Conservation (phyloP, 1,284 basidiomycete genomes). For the Papiliotrema fonsecae region DNA sequence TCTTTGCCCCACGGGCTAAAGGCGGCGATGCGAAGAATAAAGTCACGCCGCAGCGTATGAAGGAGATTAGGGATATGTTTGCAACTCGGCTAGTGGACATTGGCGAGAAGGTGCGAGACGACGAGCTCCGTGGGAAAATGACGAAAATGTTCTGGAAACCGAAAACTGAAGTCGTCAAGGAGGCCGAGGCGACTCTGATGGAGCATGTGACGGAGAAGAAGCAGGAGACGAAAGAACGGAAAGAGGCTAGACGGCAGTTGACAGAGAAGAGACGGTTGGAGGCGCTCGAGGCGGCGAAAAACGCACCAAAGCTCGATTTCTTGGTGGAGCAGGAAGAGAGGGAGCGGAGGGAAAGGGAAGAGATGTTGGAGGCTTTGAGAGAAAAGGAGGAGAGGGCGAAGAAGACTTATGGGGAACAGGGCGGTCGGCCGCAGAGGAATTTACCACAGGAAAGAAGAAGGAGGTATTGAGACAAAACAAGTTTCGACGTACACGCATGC, state of each 20-base stretch:
- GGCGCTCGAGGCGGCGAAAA: not conserved
- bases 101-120: slow-evolving; percentile 79
- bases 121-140: slow-evolving; percentile 49
- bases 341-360: not conserved
- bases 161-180: slow-evolving; percentile 76
- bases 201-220: slow-evolving; percentile 96
- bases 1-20: slow-evolving; percentile 33
- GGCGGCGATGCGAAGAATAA: slow-evolving; percentile 6
- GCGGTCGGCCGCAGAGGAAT: too few relatives aligned
- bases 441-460: too few relatives aligned
- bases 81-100: slow-evolving; percentile 74
- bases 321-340: not conserved
- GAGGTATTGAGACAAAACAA: too few relatives aligned
- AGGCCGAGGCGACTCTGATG: slow-evolving; percentile 65
- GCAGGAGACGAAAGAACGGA: slow-evolving; percentile 51
- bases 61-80: slow-evolving; percentile 53
- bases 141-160: slow-evolving; percentile 14
- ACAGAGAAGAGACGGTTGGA: slow-evolving; percentile 2
- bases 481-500: too few relatives aligned
- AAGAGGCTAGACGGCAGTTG: slow-evolving; percentile 2
- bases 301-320: slow-evolving; percentile 1
- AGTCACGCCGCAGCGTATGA: slow-evolving; percentile 14
- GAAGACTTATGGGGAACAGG: too few relatives aligned
- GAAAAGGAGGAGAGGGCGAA: not conserved
- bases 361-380: not conserved